Percentiles rank a stretch among this genome's conserved stretches.
Evolutionary conservation across 192 early-diverging fungal genomes (phyloP).

Genomic region (Coemansia sp.): DNA sequence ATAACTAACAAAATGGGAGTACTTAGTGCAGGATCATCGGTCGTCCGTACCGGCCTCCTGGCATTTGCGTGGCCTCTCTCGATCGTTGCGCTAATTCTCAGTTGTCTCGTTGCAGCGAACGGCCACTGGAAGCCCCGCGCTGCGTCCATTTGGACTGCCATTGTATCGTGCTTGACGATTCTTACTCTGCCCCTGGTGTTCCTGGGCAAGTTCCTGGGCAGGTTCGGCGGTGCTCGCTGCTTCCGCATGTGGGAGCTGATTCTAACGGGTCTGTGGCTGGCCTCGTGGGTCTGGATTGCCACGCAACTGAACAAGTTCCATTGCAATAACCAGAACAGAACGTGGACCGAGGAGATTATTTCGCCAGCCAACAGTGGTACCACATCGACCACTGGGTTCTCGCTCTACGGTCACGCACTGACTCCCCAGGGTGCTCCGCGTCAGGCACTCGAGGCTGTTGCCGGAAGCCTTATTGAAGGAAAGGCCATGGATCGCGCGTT

Average conservation of each 20-base stretch:
- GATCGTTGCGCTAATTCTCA: conserved; percentile 40
- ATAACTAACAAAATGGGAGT: conserved; percentile 45
- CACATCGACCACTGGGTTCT: conserved; percentile 29
- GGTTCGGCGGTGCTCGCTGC: conserved; percentile 41
- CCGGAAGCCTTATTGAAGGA: not conserved
- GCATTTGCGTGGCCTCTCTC: conserved; percentile 42
- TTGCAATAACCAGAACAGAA: conserved; percentile 19
- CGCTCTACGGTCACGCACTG: conserved; percentile 49
- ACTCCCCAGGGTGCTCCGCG: conserved; percentile 33
- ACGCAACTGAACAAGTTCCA: conserved; percentile 54
- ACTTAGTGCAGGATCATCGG: conserved; percentile 32
- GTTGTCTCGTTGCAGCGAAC: conserved; percentile 45
- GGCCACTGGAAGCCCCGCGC: conserved; percentile 56
- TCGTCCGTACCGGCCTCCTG: conserved; percentile 37
- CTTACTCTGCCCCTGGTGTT: conserved; percentile 40
- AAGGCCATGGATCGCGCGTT: conserved; percentile 33
- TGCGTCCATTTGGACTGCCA: conserved; percentile 48
- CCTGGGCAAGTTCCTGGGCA: conserved; percentile 37
- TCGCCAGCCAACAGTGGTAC: not conserved
- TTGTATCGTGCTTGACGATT: conserved; percentile 43
- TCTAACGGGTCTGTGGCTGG: conserved; percentile 47
- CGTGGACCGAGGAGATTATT: not conserved
- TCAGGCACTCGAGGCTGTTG: conserved; percentile 23
- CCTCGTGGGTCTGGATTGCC: conserved; percentile 53
- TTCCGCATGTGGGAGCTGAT: conserved; percentile 47